Base-by-base conservation (phyloP, 352 stramenopile genomes). In the Salisapilia sapeloensis region DNA sequence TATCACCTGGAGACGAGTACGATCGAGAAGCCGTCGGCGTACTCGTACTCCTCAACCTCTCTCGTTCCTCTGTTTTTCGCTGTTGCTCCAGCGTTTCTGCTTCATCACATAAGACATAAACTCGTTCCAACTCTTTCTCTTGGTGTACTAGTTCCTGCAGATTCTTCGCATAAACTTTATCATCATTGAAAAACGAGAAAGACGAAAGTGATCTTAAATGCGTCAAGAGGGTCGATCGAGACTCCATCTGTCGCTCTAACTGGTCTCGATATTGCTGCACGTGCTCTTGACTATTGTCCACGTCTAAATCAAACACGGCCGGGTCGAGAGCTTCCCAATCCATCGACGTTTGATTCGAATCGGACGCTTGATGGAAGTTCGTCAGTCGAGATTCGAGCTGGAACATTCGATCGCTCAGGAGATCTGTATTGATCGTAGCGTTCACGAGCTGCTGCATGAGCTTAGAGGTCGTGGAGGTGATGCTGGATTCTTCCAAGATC, bases 361-460 rank as follows among this genome's bases (percentile, higher is more conserved):
- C 63, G 23, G 44, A 50, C 3, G 67, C 74, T 18, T 82, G 60
- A 29, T 75, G 56, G 42, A 90, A 90, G 8, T 58, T 60, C 29
- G 51, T 76, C 17, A 85, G 52, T 36, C 60, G 82, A 34, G 67
- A 84, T 44, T 86, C 56, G 33, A 90, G 55, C 52, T 90, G 74
- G 46, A 90, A 90, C 70, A 90, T 86, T 35, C 74, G 67, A 42
- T 90, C 74, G 51, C 74, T 90, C 20, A 90, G 50, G 47, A 90
- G 56, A 30, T 90, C 74, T 0, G 74, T 65, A 19, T 65, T 86
- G 37, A 90, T 85, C 5, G 70, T 83, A 13, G 69, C 67, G 31
- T 62, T 84, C 20, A 82, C 72, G 1, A 90, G 51, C 19, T 80
- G 56, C 46, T 90, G 70, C 16, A 90, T 42, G 17, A 54, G 52